Evolutionary conservation across 768 basidiomycete species (phyloP).

Genomic region (Tephrocybe sp.): DNA sequence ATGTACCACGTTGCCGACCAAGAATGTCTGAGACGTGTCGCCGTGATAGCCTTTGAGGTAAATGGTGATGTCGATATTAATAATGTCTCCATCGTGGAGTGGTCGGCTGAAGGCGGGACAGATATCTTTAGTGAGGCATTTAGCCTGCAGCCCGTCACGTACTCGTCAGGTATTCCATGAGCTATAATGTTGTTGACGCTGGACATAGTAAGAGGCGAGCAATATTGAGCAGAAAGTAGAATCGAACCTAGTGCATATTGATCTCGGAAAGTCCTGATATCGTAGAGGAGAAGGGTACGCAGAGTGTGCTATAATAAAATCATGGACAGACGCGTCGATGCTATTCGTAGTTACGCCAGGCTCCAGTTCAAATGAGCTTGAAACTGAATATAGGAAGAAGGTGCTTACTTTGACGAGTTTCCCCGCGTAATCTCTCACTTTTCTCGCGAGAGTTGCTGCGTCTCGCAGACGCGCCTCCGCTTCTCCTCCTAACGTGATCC

Average conservation of each 20-base stretch:
- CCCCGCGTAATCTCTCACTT: conserved; percentile 55
- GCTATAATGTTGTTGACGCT: conserved; percentile 87
- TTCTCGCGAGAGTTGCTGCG: conserved; percentile 56
- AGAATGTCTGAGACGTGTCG: conserved; percentile 83
- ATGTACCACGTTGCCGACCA: conserved; percentile 76
- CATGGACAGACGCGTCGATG: conserved; percentile 74
- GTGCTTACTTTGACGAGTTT: conserved; percentile 50
- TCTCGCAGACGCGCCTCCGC: conserved; percentile 53
- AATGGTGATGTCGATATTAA: conserved; percentile 88
- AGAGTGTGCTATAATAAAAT: conserved; percentile 60
- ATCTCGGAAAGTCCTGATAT: conserved; percentile 74
- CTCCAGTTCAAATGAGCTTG: conserved; percentile 32
- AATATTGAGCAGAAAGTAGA: background rate
- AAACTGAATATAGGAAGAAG: background rate
- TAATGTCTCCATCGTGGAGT: conserved; percentile 79
- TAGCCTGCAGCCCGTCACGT: conserved; percentile 17
- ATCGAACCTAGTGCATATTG: conserved; percentile 68
- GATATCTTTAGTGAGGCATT: background rate
- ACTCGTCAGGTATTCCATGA: conserved; percentile 94
- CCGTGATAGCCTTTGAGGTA: conserved; percentile 87
- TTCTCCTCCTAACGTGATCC: conserved; percentile 50
- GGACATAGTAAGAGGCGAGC: conserved; percentile 45
- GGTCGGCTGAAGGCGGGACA: conserved; percentile 68
- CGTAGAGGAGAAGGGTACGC: conserved; percentile 89
- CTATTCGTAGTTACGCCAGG: conserved; percentile 70